Evolutionary conservation across 768 basidiomycete species (phyloP).

Genomic region (Kwoniella pini): DNA sequence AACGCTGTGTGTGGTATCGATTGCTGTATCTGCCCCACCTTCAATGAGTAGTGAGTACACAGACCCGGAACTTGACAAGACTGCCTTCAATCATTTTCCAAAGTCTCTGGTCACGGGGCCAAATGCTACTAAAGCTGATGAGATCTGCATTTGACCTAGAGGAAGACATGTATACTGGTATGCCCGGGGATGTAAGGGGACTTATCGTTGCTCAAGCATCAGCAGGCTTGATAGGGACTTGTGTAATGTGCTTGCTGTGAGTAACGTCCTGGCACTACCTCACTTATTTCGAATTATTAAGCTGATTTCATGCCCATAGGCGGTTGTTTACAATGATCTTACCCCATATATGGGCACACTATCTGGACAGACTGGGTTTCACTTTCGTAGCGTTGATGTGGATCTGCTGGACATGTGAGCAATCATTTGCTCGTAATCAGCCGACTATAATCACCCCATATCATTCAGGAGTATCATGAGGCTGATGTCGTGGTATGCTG

Average conservation of each 20-base stretch:
- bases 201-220: constrained; percentile 21
- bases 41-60: constrained; percentile 23
- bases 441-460: not conserved
- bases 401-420: constrained; percentile 50
- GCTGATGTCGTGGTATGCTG: not conserved
- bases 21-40: constrained; percentile 30
- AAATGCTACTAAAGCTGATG: no score
- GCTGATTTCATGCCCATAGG: constrained; percentile 14
- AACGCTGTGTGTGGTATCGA: constrained; percentile 20
- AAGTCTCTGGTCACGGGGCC: no score
- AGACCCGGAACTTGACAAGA: not conserved
- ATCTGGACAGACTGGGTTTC: constrained; percentile 44
- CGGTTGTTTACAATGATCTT: constrained; percentile 19
- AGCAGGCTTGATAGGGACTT: constrained; percentile 12
- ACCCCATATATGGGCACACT: constrained; percentile 38
- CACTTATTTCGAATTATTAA: no score
- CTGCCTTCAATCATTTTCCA: not conserved
- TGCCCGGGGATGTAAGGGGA: constrained; percentile 33
- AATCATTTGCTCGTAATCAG: no score
- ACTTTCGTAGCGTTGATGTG: constrained; percentile 38
- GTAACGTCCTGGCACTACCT: no score
- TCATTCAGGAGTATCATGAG: no score
- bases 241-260: constrained; percentile 18
- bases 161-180: constrained; percentile 29
- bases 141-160: constrained; percentile 5